phyloP scores from a whole-genome alignment of 768 basidiomycete species.

The Lactarius deliciosus region DNA sequence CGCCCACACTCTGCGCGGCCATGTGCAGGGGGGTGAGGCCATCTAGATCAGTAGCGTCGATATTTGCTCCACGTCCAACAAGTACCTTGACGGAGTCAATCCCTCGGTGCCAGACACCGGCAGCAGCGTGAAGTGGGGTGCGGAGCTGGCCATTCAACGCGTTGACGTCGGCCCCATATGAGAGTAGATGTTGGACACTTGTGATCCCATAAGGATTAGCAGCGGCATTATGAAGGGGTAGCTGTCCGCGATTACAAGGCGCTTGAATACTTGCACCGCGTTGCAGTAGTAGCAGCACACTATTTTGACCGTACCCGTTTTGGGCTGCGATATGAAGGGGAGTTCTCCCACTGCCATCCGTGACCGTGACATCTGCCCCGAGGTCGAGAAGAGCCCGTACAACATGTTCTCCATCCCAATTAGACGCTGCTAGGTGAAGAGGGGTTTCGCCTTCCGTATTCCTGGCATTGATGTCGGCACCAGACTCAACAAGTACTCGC shows the following conservation, averaged over 20 bases:
- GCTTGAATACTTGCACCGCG: not conserved
- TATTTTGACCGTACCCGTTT: constrained; percentile 9
- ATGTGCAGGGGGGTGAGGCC: constrained; percentile 8
- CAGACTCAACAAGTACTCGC: constrained; percentile 7
- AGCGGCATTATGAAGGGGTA: constrained; percentile 10
- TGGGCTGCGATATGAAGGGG: constrained; percentile 12
- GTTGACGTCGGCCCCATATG: not conserved
- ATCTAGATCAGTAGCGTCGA: constrained; percentile 3
- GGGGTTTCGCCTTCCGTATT: constrained; percentile 1
- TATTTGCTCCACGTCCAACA: constrained; percentile 5
- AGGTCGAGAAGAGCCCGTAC: constrained; percentile 8
- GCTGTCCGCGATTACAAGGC: not conserved
- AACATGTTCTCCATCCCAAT: constrained; percentile 14
- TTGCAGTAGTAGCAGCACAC: constrained; percentile 5
- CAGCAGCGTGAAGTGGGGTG: constrained; percentile 9
- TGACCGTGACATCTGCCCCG: not conserved
- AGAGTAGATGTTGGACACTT: constrained; percentile 8
- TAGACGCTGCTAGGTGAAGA: constrained; percentile 5
- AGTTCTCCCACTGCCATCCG: constrained; percentile 5
- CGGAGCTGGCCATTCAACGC: not conserved
- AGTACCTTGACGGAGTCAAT: constrained; percentile 9
- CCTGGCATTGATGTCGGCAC: constrained; percentile 6
- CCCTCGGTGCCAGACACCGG: constrained; percentile 9
- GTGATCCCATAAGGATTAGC: not conserved
- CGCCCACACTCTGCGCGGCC: constrained; percentile 8